Conservation (phyloP, 768 basidiomycete species). For the Tricholoma furcatifolium region DNA sequence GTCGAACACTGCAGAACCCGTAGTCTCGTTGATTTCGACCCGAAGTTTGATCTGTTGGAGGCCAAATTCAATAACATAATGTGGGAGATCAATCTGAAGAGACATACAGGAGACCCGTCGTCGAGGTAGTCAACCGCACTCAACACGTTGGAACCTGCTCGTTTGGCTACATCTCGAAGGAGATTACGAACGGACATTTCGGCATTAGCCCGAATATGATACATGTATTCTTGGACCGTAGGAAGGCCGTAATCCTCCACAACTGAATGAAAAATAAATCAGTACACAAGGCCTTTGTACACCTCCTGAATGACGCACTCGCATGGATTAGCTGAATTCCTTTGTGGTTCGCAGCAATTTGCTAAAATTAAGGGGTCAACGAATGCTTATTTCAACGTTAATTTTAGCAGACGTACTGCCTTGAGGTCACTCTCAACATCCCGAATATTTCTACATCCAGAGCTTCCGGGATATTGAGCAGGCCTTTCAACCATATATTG, state of each 20-base stretch:
- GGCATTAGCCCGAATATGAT: conserved; percentile 85
- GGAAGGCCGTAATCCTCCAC: conserved; percentile 83
- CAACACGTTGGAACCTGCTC: conserved; percentile 62
- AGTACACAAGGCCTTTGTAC: not conserved
- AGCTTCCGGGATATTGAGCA: conserved; percentile 78
- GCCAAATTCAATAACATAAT: not conserved
- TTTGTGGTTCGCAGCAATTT: conserved; percentile 94
- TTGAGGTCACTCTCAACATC: conserved; percentile 93
- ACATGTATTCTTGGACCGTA: conserved; percentile 93
- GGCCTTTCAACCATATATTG: conserved; percentile 85
- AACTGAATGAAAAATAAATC: conserved; percentile 40
- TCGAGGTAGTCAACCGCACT: conserved; percentile 82
- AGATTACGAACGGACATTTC: conserved; percentile 84
- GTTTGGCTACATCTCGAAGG: conserved; percentile 70
- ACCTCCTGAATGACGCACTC: conserved; percentile 40
- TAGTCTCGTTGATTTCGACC: conserved; percentile 72
- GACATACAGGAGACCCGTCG: conserved; percentile 77
- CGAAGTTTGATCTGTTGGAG: conserved; percentile 60
- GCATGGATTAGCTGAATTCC: conserved; percentile 84
- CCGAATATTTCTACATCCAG: conserved; percentile 81
- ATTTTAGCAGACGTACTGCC: conserved; percentile 52
- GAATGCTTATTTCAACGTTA: conserved; percentile 1
- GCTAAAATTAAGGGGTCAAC: conserved; percentile 40
- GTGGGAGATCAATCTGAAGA: not conserved
- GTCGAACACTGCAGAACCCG: conserved; percentile 81